Conservation (phyloP, 176 grass and related monocot genomes). For the Oryza meyeriana region DNA sequence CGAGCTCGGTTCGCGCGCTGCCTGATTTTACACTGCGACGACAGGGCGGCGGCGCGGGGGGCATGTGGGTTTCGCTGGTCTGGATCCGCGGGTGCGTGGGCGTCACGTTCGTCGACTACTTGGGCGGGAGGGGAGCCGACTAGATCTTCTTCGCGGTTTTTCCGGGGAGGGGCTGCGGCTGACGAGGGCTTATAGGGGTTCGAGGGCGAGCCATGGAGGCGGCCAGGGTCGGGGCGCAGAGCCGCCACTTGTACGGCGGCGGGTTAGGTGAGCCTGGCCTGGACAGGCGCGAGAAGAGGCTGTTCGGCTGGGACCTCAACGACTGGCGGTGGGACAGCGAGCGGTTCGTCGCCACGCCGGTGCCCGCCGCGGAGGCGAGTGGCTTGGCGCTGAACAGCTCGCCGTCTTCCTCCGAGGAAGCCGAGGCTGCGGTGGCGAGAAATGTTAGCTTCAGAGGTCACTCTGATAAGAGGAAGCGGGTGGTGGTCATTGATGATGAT, state of each 20-base stretch:
- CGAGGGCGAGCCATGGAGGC: constrained; percentile 40
- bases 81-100: constrained; percentile 87
- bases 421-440: constrained; percentile 1
- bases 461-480: constrained; percentile 74
- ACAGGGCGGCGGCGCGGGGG: constrained; percentile 24
- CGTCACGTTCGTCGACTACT: constrained; percentile 75
- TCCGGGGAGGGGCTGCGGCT: not conserved
- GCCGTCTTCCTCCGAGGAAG: constrained; percentile 58
- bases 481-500: constrained; percentile 40
- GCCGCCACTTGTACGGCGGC: constrained; percentile 49
- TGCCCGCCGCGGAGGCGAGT: not conserved
- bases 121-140: constrained; percentile 54
- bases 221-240: constrained; percentile 58
- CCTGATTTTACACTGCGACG: not conserved
- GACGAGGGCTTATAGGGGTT: constrained; percentile 2
- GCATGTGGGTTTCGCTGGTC: constrained; percentile 91
- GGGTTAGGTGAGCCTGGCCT: constrained; percentile 50
- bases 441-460: constrained; percentile 29
- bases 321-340: constrained; percentile 92
- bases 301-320: constrained; percentile 90
- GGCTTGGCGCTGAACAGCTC: constrained; percentile 46
- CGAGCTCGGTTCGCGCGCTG: constrained; percentile 29
- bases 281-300: constrained; percentile 54
- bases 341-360: constrained; percentile 58
- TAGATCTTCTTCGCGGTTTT: constrained; percentile 27